Conservation (phyloP, 768 basidiomycete genomes). For the Boletus speciosus region DNA sequence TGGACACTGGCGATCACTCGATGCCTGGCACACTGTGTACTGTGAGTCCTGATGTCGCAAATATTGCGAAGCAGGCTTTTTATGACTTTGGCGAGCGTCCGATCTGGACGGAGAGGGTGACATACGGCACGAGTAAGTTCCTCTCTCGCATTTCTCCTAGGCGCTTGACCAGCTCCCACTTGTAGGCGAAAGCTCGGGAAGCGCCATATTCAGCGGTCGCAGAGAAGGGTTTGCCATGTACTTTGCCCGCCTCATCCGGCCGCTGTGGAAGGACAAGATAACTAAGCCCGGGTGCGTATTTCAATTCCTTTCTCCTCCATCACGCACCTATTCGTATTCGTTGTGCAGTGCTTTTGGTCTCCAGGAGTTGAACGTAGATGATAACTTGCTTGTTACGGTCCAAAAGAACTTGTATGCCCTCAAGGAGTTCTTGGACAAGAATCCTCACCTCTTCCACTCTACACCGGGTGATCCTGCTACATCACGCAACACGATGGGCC, state of each 20-base stretch:
- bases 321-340: background rate
- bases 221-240: slow-evolving; percentile 87
- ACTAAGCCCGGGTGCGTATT: slow-evolving; percentile 55
- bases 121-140: slow-evolving; percentile 66
- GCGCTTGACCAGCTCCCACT: slow-evolving; percentile 1
- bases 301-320: background rate
- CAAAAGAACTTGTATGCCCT: slow-evolving; percentile 79
- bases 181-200: slow-evolving; percentile 64
- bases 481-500: slow-evolving; percentile 49
- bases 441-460: slow-evolving; percentile 82
- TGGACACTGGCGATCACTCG: slow-evolving; percentile 54
- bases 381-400: slow-evolving; percentile 58
- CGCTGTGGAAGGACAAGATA: slow-evolving; percentile 84
- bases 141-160: background rate
- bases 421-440: slow-evolving; percentile 73
- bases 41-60: slow-evolving; percentile 59
- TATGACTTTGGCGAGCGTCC: slow-evolving; percentile 84
- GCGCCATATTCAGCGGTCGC: slow-evolving; percentile 78
- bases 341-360: slow-evolving; percentile 37
- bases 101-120: slow-evolving; percentile 74
- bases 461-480: slow-evolving; percentile 67
- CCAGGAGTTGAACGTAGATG: slow-evolving; percentile 62
- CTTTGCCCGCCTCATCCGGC: slow-evolving; percentile 78
- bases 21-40: slow-evolving; percentile 44
- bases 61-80: slow-evolving; percentile 78